Percentiles rank a stretch among this genome's conserved stretches.
These are phyloP conservation scores for Xylaria sp. DNA, from an alignment of 2,329 filamentous ascomycete species.

Conservation along the genomic window DNA sequence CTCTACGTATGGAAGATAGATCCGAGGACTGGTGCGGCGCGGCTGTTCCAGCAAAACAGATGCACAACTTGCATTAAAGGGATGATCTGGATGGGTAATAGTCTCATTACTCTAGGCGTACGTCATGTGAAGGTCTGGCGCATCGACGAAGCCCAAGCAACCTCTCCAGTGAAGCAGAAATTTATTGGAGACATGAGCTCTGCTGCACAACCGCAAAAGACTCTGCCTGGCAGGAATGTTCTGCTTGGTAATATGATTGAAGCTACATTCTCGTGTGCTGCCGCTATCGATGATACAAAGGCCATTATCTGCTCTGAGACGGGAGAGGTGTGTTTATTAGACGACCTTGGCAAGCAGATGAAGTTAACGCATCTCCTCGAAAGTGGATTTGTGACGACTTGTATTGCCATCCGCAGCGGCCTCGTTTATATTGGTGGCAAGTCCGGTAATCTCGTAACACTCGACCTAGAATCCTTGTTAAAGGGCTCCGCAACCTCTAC, in stretches of 20 bases:
- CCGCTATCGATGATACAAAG: conserved; percentile 75
- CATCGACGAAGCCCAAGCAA: conserved; percentile 71
- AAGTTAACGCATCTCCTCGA: conserved; percentile 74
- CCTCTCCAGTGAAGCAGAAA: conserved; percentile 72
- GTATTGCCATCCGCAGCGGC: conserved; percentile 69
- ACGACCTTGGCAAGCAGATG: conserved; percentile 78
- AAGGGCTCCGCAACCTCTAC: conserved; percentile 54
- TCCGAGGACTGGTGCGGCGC: conserved; percentile 80
- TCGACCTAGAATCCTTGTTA: conserved; percentile 63
- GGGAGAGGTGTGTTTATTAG: conserved; percentile 88
- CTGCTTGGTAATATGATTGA: conserved; percentile 84
- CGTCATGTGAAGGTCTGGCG: conserved; percentile 95
- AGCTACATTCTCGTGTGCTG: conserved; percentile 82
- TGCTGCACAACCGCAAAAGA: conserved; percentile 65
- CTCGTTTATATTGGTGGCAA: conserved; percentile 76
- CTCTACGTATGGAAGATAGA: conserved; percentile 92
- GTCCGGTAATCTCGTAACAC: conserved; percentile 66
- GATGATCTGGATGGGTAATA: conserved; percentile 91
- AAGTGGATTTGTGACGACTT: conserved; percentile 74
- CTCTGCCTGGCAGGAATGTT: conserved; percentile 87
- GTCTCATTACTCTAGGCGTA: conserved; percentile 85
- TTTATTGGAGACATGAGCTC: conserved; percentile 58
- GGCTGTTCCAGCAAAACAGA: conserved; percentile 84
- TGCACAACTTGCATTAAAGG: conserved; percentile 87
- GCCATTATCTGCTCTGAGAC: conserved; percentile 87